Evolutionary conservation across 1,284 basidiomycete species (phyloP), one percentile per base, ranked within the genome.

Genomic region (Phlebopus sp.): DNA sequence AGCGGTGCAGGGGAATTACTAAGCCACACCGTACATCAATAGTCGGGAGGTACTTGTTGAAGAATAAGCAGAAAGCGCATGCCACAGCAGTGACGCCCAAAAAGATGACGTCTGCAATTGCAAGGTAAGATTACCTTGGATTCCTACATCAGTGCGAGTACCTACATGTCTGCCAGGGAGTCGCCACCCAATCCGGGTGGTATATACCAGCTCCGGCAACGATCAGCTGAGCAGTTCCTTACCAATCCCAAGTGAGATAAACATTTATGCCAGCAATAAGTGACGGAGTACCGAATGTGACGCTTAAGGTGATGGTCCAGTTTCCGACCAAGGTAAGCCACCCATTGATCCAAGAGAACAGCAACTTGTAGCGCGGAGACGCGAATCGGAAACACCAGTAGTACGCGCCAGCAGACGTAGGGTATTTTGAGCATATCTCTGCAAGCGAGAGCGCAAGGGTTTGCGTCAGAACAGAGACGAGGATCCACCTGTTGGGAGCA

Each of bases 311-410:
- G 42, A 76, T 68, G 0, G 73, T 81, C 78, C 79, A 81, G 5
- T 78, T 72, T 15, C 78, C 78, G 18, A 78, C 76, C 57, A 79
- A 63, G 5, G 74, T 76, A 25, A 81, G 61, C 79, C 79, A 81
- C 7, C 78, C 78, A 50, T 76, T 76, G 40, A 81, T 74, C 78
- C 78, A 81, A 7, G 76, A 78, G 3, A 72, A 58, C 3, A 78
- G 42, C 7, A 78, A 58, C 42, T 73, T 67, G 37, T 65, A 67
- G 30, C 59, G 64, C 0, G 73, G 71, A 5, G 77, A 67, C 0
- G 76, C 71, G 5, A 81, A 65, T 21, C 72, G 69, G 56, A 74
- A 81, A 43, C 73, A 75, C 78, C 79, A 81, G 53, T 81, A 81
- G 51, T 79, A 81, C 2, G 78, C 74, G 18, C 78, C 79, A 0